Percentiles rank a stretch among this genome's conserved stretches.
phyloP scores from a whole-genome alignment of 2,329 filamentous ascomycete genomes.

The Fusarium sp. region DNA sequence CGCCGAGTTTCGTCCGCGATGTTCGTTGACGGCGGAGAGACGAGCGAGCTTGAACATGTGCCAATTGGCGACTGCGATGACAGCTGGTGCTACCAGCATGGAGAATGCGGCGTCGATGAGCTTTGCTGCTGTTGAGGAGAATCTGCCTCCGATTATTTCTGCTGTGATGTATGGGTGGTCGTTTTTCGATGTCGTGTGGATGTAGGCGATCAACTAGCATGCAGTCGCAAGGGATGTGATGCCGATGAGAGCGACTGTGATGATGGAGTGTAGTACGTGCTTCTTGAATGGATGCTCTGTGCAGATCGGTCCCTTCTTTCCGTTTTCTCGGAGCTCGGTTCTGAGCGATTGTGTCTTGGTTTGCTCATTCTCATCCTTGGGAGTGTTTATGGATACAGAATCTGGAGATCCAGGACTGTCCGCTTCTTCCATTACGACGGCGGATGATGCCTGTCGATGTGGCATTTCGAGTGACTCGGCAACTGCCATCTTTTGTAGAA shows the following conservation, averaged over 20 bases:
- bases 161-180: slow-evolving; percentile 13
- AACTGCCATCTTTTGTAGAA: neutral
- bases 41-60: slow-evolving; percentile 36
- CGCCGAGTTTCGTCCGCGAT: slow-evolving; percentile 10
- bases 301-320: rapidly evolving
- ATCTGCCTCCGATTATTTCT: slow-evolving; percentile 7
- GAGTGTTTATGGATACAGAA: neutral
- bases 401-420: neutral
- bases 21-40: slow-evolving; percentile 28
- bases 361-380: neutral
- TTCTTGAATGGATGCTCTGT: slow-evolving; percentile 6
- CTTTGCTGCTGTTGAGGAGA: slow-evolving; percentile 25
- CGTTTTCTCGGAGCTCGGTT: neutral
- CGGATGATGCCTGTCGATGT: neutral
- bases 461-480: neutral
- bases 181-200: neutral
- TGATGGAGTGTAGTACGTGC: slow-evolving; percentile 25
- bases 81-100: slow-evolving; percentile 21
- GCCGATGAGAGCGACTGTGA: neutral
- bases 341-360: neutral
- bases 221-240: neutral
- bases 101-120: slow-evolving; percentile 31
- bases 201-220: slow-evolving; percentile 20
- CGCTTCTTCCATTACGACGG: neutral
- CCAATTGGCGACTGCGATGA: slow-evolving; percentile 22